Conservation (phyloP, 768 basidiomycete species). For the Suillus brevipes region DNA sequence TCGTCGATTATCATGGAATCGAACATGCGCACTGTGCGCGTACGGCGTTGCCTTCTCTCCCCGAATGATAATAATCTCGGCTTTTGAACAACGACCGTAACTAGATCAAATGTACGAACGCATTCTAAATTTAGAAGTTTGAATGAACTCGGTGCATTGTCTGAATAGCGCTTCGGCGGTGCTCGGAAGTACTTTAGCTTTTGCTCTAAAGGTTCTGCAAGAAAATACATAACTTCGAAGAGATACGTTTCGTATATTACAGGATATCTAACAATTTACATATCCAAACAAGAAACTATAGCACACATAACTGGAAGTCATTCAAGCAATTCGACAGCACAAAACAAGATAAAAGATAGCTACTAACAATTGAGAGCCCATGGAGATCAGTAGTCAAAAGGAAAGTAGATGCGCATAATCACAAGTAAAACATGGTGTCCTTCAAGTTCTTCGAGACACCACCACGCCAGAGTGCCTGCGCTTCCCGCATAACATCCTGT, state of each 20-base stretch:
- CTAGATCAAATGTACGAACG: neutral
- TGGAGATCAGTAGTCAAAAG: neutral
- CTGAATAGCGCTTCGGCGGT: neutral
- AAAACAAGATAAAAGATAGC: constrained; percentile 6
- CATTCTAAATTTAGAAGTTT: neutral
- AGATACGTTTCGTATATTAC: neutral
- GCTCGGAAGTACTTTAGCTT: neutral
- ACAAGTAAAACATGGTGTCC: constrained; percentile 81
- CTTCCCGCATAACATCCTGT: constrained; percentile 55
- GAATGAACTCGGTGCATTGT: neutral
- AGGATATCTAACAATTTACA: neutral
- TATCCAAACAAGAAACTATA: neutral
- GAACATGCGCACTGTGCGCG: neutral
- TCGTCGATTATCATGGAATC: neutral
- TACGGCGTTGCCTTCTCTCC: neutral
- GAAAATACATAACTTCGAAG: neutral
- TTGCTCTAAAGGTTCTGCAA: neutral
- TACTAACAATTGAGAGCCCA: neutral
- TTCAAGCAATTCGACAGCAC: neutral
- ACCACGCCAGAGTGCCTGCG: constrained; percentile 50
- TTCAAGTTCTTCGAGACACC: constrained; percentile 55
- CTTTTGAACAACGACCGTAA: neutral
- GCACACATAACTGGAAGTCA: neutral
- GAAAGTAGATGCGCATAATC: constrained; percentile 13
- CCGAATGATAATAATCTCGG: neutral